Percentiles rank a stretch among this genome's conserved stretches.
Evolutionary conservation across 2,329 filamentous ascomycete species (phyloP).

Genomic region (Alternaria novae-zelandiae): DNA sequence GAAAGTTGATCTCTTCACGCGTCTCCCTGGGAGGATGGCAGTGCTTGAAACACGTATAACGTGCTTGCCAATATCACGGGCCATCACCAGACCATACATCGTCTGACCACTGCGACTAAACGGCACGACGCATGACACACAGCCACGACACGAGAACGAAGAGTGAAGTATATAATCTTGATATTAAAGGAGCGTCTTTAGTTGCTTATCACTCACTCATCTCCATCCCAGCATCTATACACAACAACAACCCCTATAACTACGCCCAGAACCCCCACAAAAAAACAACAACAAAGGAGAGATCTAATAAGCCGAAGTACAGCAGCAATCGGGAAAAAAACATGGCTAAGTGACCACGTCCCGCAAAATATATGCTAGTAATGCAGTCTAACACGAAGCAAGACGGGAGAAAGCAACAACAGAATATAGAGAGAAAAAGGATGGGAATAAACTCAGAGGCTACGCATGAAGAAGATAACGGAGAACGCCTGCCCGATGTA

Average conservation of each 20-base stretch:
- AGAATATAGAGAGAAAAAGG: neutral
- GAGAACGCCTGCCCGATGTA: neutral
- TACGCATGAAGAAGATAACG: neutral
- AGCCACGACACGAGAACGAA: neutral
- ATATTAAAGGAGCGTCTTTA: neutral
- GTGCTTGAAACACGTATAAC: neutral
- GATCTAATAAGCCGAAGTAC: neutral
- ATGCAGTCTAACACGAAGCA: constrained; percentile 28
- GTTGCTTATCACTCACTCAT: neutral
- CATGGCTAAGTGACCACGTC: neutral
- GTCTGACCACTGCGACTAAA: neutral
- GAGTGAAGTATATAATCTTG: neutral
- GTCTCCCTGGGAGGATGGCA: neutral
- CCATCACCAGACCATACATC: neutral
- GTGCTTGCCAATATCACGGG: neutral
- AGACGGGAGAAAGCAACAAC: constrained; percentile 14
- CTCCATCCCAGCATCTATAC: neutral
- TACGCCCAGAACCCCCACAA: neutral
- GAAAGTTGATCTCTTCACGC: neutral
- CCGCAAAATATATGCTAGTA: constrained; percentile 1
- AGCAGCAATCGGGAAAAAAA: neutral
- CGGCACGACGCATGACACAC: neutral
- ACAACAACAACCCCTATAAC: neutral
- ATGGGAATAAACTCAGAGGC: neutral
- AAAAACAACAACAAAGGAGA: neutral